Evolutionary conservation across 1,139 yeast species (phyloP), one percentile per base, ranked within the genome.

Genomic region (Saccharomyces pastorianus): DNA sequence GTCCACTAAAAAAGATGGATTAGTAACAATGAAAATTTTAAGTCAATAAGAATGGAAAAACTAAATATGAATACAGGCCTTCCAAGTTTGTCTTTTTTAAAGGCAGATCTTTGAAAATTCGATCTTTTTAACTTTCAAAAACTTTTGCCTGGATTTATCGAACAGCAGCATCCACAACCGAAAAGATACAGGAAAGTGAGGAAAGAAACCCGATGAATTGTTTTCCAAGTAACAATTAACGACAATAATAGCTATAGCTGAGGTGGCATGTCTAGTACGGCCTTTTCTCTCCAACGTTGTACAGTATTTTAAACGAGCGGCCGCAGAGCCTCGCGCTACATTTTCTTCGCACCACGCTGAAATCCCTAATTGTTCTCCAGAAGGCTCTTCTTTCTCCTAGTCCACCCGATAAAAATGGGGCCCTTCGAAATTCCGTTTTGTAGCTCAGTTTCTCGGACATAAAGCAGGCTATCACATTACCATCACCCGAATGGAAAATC

Each of bases 331-430:
- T 38, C 44, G 44, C 44, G 11, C 44, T 38, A 20, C 44, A 13
- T 38, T 38, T 38, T 38, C 44, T 38, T 38, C 44, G 44, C 25
- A 38, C 44, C 7, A 38, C 44, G 25, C 25, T 38, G 44, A 38
- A 6, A 13, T 17, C 44, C 25, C 44, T 8, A 38, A 20, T 13
- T 38, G n/a, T 38, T 7, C 44, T 38, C 44, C 44, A 38, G 44
- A 38, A 38, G 44, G 44, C 44, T 38, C 6, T 38, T 38, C 44
- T 38, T 38, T 34, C 44, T 13, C 44, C 7, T 38, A 38, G 44
- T 38, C 44, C 44, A 38, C 44, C 44, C 44, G 44, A 38, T 38
- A 38, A 38, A 38, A 38, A 38, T 38, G 44, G 26, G 44, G 44
- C 44, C 44, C 44, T 38, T 38, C 11, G 44, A 38, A 38, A 38